Evolutionary conservation across 768 basidiomycete genomes (phyloP), one percentile per base, ranked within the genome.

Genomic region (Calocera viscosa): DNA sequence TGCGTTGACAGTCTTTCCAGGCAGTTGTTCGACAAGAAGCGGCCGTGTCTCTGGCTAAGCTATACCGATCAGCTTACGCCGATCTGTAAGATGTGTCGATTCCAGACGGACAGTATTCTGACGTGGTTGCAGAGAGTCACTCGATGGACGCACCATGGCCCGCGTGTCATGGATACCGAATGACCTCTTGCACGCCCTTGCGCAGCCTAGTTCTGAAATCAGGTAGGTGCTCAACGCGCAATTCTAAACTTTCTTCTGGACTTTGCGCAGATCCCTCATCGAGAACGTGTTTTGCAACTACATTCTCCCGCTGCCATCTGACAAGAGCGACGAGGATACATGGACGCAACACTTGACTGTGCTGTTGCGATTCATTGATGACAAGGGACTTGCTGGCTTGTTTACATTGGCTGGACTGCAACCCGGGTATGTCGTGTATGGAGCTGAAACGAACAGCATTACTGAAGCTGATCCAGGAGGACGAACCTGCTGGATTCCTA

Each of bases 91-190:
- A 34, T n/a, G 22, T 24, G 12, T n/a, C 14, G 64, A 17, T 22
- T 40, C 60, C 47, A 24, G 33, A 22, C 68, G 70, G 22, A 72
- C 38, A 24, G 12, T 34, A 11, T 49, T 14, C 64, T 67, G 0
- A 67, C 33, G 35, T 26, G 19, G 38, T n/a, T 30, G 2, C 63
- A 98, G 95, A 69, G 93, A 95, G 74, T 86, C 86, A 68, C 84
- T 86, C 41, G 90, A 93, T 65, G 76, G 81, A 1, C 78, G 83
- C 0, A 92, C 92, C 1, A 81, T 87, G 33, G 72, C 78, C 17
- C 90, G 94, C 53, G 97, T 98, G 72, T 85, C 84, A 0, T 99
- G 96, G 96, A 97, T 99, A 68, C 94, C 96, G 0, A 81, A 87
- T 30, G 78, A 81, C 41, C 78, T 98, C 33, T 78, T 94, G 10